Evolutionary conservation across 2,329 filamentous ascomycete species (phyloP).

Genomic region (Aspergillus glaucus): DNA sequence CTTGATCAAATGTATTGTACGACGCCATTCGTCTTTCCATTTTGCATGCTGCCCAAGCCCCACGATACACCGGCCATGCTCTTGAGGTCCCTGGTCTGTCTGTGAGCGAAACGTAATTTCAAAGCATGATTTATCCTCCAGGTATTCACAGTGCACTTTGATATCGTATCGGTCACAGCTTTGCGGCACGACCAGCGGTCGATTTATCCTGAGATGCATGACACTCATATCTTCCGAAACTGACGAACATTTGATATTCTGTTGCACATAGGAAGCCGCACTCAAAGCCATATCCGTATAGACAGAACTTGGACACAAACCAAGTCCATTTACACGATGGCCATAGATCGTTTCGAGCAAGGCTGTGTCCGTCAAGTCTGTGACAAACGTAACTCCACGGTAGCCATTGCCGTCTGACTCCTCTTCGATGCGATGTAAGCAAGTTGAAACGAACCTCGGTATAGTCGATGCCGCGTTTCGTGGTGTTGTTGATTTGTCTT

Average conservation of each 20-base stretch:
- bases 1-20: background rate
- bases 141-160: background rate
- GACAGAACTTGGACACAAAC: slow-evolving; percentile 53
- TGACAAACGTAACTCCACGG: background rate
- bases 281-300: slow-evolving; percentile 62
- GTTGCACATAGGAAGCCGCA: slow-evolving; percentile 52
- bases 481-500: slow-evolving; percentile 40
- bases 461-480: background rate
- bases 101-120: background rate
- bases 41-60: background rate
- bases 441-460: slow-evolving; percentile 29
- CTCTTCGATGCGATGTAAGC: slow-evolving; percentile 55
- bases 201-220: background rate
- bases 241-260: background rate
- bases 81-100: background rate
- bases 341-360: slow-evolving; percentile 41
- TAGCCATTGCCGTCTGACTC: slow-evolving; percentile 48
- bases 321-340: slow-evolving; percentile 61
- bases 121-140: background rate
- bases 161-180: background rate
- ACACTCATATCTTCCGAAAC: background rate
- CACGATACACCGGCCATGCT: background rate
- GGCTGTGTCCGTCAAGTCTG: background rate
- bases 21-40: slow-evolving; percentile 1
- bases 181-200: background rate